phyloP scores from a whole-genome alignment of 1,139 yeast species.

The Pichia norvegensis region DNA sequence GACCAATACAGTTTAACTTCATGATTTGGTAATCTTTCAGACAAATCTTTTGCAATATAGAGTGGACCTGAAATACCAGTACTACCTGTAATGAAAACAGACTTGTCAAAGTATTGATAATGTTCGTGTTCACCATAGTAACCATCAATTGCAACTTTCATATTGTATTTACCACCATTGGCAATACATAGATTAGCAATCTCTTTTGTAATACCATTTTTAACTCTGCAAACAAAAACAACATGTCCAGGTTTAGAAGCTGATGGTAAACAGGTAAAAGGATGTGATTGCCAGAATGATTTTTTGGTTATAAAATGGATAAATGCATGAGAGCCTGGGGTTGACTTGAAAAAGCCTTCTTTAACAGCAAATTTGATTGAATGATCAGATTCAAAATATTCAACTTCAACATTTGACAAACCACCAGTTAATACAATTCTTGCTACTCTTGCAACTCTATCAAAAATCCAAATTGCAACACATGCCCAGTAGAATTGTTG shows the following conservation, averaged over 20 bases:
- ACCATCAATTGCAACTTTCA: slow-evolving; percentile 36
- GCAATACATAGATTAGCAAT: slow-evolving; percentile 11
- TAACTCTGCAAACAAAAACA: slow-evolving; percentile 34
- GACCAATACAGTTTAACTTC: slow-evolving; percentile 42
- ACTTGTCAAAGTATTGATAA: slow-evolving; percentile 47
- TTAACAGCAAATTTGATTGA: slow-evolving; percentile 34
- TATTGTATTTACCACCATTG: neutral
- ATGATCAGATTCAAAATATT: slow-evolving; percentile 33
- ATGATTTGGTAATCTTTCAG: slow-evolving; percentile 22
- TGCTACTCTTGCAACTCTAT: slow-evolving; percentile 44
- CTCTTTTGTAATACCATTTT: slow-evolving; percentile 28
- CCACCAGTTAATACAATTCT: slow-evolving; percentile 51
- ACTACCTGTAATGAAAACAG: slow-evolving; percentile 60
- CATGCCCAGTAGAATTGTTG: slow-evolving; percentile 44
- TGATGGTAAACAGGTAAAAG: slow-evolving; percentile 31
- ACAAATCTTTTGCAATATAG: slow-evolving; percentile 28
- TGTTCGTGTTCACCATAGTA: slow-evolving; percentile 48
- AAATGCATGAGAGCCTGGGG: slow-evolving; percentile 51
- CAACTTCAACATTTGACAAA: slow-evolving; percentile 39
- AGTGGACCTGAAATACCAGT: slow-evolving; percentile 59
- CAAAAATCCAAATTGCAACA: slow-evolving; percentile 57
- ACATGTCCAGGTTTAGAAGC: slow-evolving; percentile 20
- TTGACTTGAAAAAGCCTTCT: slow-evolving; percentile 25
- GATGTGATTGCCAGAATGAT: slow-evolving; percentile 38
- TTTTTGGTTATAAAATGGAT: slow-evolving; percentile 35